These are phyloP conservation scores for Lagerstroemia speciosa DNA, from an alignment of 345 rosid genomes.

Conservation along the genomic window DNA sequence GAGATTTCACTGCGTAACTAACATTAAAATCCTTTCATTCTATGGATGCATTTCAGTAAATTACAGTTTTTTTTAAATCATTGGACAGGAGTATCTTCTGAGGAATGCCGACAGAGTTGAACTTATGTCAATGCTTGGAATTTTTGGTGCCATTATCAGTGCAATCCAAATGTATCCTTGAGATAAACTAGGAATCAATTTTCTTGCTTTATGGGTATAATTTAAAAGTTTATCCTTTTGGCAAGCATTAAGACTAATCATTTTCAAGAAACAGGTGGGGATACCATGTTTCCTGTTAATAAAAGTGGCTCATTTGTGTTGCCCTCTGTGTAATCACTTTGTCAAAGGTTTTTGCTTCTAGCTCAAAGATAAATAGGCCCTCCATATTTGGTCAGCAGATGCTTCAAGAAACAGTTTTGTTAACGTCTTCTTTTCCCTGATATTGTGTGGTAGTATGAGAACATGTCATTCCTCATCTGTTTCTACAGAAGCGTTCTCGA, in stretches of 20 bases:
- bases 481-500: conserved; percentile 64
- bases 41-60: neutral
- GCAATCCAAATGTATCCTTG: conserved; percentile 93
- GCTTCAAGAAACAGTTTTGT: neutral
- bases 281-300: neutral
- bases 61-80: conserved; percentile 5
- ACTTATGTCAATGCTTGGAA: conserved; percentile 68
- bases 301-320: too few relatives aligned
- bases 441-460: too few relatives aligned
- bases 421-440: neutral
- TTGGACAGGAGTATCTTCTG: conserved; percentile 64
- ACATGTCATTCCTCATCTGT: conserved; percentile 31
- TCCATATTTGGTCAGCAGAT: neutral
- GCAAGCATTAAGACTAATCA: neutral
- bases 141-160: conserved; percentile 71
- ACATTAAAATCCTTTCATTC: neutral
- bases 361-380: neutral
- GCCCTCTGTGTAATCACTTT: too few relatives aligned
- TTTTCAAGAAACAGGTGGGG: neutral
- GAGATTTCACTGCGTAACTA: neutral
- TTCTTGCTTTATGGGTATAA: neutral
- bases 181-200: neutral
- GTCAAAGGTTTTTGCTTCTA: too few relatives aligned
- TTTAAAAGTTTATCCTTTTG: neutral
- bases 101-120: conserved; percentile 74